These are phyloP conservation scores for Tripterygium wilfordii DNA, from an alignment of 177 flowering plant species.

Conservation along the genomic window DNA sequence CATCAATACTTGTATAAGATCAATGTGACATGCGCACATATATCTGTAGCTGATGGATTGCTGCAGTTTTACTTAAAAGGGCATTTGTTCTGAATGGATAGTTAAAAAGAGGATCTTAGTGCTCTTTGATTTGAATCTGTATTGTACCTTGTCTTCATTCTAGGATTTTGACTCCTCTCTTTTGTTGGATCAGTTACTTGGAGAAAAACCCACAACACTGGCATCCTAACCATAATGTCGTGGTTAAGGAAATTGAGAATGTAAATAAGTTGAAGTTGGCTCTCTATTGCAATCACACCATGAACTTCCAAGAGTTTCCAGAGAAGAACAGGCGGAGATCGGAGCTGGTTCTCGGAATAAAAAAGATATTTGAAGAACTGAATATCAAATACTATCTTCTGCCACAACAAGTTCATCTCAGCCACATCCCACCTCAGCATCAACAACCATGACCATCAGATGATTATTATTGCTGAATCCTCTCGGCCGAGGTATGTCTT, in stretches of 20 bases:
- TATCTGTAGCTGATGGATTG: no score
- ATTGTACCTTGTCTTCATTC: no score
- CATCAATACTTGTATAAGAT: no score
- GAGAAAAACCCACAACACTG: constrained; percentile 44
- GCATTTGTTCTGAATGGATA: no score
- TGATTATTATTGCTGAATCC: neutral
- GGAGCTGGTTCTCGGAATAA: constrained; percentile 40
- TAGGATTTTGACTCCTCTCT: no score
- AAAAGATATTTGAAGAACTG: constrained; percentile 57
- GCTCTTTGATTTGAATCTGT: no score
- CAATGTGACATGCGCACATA: no score
- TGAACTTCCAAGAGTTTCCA: constrained; percentile 47
- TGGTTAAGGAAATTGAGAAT: constrained; percentile 52
- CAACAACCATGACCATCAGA: neutral
- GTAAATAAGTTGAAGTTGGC: constrained; percentile 53
- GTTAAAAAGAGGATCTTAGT: constrained; percentile 2
- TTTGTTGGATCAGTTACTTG: constrained; percentile 24
- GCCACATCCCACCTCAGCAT: constrained; percentile 4
- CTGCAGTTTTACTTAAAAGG: no score
- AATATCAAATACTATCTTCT: constrained; percentile 43
- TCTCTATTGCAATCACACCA: constrained; percentile 43
- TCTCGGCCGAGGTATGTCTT: neutral
- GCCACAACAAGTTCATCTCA: constrained; percentile 47
- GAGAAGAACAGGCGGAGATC: constrained; percentile 44
- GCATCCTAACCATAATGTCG: constrained; percentile 42